phyloP scores from a whole-genome alignment of 2,329 filamentous ascomycete species.

The Calonectria ilicicola region DNA sequence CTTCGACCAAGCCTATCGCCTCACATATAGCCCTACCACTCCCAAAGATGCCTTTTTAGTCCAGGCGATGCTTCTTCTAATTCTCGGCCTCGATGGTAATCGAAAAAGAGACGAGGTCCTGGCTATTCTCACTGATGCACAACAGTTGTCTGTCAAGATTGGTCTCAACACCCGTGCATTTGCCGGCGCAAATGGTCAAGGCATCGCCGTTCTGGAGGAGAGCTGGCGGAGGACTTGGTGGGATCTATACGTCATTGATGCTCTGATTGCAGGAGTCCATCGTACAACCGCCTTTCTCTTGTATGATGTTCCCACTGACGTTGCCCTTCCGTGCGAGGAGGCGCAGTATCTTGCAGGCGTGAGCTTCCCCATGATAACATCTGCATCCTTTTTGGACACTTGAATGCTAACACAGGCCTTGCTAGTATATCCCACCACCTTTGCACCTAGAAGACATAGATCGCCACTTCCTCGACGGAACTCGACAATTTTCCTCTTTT shows the following conservation, averaged over 20 bases:
- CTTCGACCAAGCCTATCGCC: slow-evolving; percentile 67
- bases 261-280: slow-evolving; percentile 84
- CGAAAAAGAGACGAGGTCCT: slow-evolving; percentile 77
- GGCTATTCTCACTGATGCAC: slow-evolving; percentile 74
- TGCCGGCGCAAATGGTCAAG: slow-evolving; percentile 71
- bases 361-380: slow-evolving; percentile 38
- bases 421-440: slow-evolving; percentile 67
- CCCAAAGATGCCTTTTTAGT: slow-evolving; percentile 72
- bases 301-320: slow-evolving; percentile 74
- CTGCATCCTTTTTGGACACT: too few species aligned
- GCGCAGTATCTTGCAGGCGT: slow-evolving; percentile 72
- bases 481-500: slow-evolving; percentile 82
- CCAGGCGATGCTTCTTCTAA: slow-evolving; percentile 81
- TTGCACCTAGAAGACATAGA: slow-evolving; percentile 81
- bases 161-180: slow-evolving; percentile 79
- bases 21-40: slow-evolving; percentile 59
- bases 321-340: slow-evolving; percentile 85
- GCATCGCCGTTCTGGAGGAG: slow-evolving; percentile 79
- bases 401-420: background rate
- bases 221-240: slow-evolving; percentile 92
- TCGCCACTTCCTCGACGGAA: slow-evolving; percentile 76
- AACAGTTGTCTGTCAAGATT: slow-evolving; percentile 78
- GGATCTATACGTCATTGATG: slow-evolving; percentile 82
- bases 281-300: slow-evolving; percentile 77
- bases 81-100: slow-evolving; percentile 82